A percentile compares a stretch with the other conserved stretches of the same genome.
These are phyloP conservation scores for Pelagomonas calceolata DNA, from an alignment of 108 stramenopile species.

Conservation along the genomic window DNA sequence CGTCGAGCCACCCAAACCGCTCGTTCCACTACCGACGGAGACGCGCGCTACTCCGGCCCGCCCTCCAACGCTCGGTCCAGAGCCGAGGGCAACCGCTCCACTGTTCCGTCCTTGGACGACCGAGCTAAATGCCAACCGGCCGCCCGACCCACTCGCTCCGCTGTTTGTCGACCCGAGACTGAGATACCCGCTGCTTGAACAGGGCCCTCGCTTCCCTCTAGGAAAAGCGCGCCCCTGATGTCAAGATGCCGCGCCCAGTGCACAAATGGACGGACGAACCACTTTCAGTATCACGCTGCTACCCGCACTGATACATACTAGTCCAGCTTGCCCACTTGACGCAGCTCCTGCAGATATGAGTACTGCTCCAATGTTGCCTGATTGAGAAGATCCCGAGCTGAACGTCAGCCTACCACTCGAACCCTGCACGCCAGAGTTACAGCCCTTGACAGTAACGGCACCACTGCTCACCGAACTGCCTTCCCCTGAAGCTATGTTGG, in stretches of 20 bases:
- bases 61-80: neutral
- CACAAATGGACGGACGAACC: neutral
- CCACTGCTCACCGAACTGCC: constrained; percentile 7
- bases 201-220: constrained; percentile 2
- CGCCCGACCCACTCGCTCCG: neutral
- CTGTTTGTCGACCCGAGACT: neutral
- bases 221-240: constrained; percentile 10
- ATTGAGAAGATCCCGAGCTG: neutral
- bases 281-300: neutral
- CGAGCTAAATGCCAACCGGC: neutral
- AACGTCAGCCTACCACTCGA: neutral
- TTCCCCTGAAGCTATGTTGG: neutral
- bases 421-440: neutral
- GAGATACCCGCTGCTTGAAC: constrained; percentile 16
- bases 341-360: neutral
- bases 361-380: neutral
- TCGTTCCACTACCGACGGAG: constrained; percentile 21
- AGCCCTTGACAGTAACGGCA: neutral
- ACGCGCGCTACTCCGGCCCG: neutral
- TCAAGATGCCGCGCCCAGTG: neutral
- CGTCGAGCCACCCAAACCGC: constrained; percentile 14
- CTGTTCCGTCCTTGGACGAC: neutral
- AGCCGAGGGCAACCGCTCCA: neutral
- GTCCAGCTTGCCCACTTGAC: neutral
- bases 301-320: neutral